Evolutionary conservation across 345 rosid genomes (phyloP), one percentile per base, ranked within the genome.

Genomic region (Cardamine resedifolia): DNA sequence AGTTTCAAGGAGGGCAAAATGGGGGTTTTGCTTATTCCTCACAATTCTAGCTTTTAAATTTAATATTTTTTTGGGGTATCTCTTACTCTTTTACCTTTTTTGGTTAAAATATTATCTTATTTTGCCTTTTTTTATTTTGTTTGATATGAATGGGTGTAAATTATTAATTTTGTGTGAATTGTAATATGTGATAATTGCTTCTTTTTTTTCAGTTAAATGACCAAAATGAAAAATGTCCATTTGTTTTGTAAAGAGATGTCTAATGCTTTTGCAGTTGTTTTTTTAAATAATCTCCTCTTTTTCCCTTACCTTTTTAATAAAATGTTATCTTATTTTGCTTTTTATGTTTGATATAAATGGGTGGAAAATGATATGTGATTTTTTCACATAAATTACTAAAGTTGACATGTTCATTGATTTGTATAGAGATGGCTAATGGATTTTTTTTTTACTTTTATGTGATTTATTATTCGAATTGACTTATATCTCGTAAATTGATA

Each of bases 1-100:
- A 85, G 57, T 73, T 73, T 72, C 79, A 82, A 14, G 81, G 73
- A 61, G 85, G 82, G 23, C 70, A 56, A 26, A 74, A 74, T 21
- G 59, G 14, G 44, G 36, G 60, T 38, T 80, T 78, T 57, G 84
- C 85, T 20, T 84, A 77, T 41, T 72, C 90, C 2, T 71, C 83
- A 16, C 77, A 85, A 20, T 85, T 83, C 64, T 88, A 84, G 79
- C 43, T 38, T 41, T n/a, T 30, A 28, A 27, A 9, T 24, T 55
- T 24, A 10, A 30, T 28, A 27, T 26, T 8, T 38, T 58, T 53
- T 12, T 7, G 2, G 0, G 43, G 24, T 50, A 18, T 24, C 36
- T 49, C 0, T 70, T 30, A 59, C 36, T 5, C 20, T 38, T 44
- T 57, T 51, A 10, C 38, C 23, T 27, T 60, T 67, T 73, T 60